A percentile compares a stretch with the other conserved stretches of the same genome.
These are phyloP conservation scores for Cubamyces sp. DNA, from an alignment of 768 basidiomycete species.

Conservation along the genomic window DNA sequence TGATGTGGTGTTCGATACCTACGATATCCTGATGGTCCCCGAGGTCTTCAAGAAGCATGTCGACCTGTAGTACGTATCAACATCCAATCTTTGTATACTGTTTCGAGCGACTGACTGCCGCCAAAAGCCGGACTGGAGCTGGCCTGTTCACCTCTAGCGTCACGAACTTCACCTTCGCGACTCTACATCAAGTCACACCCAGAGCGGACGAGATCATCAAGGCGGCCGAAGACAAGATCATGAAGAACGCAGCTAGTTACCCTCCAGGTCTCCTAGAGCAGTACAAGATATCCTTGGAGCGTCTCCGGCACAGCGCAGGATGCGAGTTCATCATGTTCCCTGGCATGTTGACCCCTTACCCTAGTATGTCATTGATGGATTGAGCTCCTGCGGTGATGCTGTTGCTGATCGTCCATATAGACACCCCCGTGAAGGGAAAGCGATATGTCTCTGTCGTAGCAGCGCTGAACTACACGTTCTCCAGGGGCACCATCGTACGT, in stretches of 20 bases:
- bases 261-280: constrained; percentile 45
- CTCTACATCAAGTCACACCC: constrained; percentile 28
- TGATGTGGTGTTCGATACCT: constrained; percentile 33
- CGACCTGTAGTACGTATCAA: constrained; percentile 6
- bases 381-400: not conserved
- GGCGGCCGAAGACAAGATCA: constrained; percentile 33
- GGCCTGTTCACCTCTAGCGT: constrained; percentile 36
- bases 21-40: constrained; percentile 38
- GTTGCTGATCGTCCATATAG: constrained; percentile 20
- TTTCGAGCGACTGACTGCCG: not conserved
- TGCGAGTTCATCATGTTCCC: constrained; percentile 40
- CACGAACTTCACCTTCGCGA: constrained; percentile 31
- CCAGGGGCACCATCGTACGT: constrained; percentile 53
- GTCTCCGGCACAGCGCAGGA: constrained; percentile 33
- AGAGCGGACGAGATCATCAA: constrained; percentile 30
- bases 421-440: constrained; percentile 42
- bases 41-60: constrained; percentile 34
- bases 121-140: constrained; percentile 32
- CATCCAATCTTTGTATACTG: not conserved
- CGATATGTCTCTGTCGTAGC: constrained; percentile 45
- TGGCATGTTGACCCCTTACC: constrained; percentile 26
- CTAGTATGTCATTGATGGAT: constrained; percentile 28
- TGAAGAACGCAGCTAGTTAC: constrained; percentile 27
- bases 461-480: constrained; percentile 48
- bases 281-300: constrained; percentile 42